phyloP scores from a whole-genome alignment of 73 alveolate species.

The Uronychia setigera region DNA sequence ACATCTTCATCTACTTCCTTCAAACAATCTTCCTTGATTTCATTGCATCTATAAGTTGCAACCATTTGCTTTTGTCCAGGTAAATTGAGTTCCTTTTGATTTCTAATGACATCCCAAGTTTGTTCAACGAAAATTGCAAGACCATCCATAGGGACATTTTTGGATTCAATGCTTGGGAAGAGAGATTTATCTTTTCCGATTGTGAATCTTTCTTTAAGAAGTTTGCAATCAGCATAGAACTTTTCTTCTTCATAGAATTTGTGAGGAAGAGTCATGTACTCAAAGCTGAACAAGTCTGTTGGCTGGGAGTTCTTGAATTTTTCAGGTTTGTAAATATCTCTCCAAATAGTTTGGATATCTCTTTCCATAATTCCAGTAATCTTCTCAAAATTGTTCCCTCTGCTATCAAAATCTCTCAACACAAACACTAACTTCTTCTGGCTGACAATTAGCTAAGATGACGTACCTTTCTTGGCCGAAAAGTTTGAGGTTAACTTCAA shows the following conservation, averaged over 20 bases:
- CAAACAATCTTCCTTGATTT: constrained; percentile 67
- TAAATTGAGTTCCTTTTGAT: constrained; percentile 77
- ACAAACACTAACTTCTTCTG: constrained; percentile 84
- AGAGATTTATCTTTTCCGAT: constrained; percentile 11
- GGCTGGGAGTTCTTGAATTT: constrained; percentile 51
- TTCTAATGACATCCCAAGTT: constrained; percentile 74
- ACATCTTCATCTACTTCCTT: constrained; percentile 51
- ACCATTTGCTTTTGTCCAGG: constrained; percentile 87
- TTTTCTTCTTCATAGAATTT: constrained; percentile 74
- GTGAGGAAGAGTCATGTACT: constrained; percentile 79
- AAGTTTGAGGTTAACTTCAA: constrained; percentile 87
- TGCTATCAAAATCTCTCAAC: constrained; percentile 83
- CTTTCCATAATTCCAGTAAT: constrained; percentile 56
- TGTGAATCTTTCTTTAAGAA: constrained; percentile 62
- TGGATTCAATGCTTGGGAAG: constrained; percentile 30
- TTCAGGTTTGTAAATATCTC: constrained; percentile 82
- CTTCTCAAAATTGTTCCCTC: constrained; percentile 60
- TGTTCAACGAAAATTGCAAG: constrained; percentile 62
- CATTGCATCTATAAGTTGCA: constrained; percentile 79
- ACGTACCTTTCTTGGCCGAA: constrained; percentile 62
- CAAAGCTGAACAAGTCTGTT: constrained; percentile 83
- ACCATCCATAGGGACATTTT: constrained; percentile 87
- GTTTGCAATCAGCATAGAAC: constrained; percentile 62
- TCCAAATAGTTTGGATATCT: constrained; percentile 78
- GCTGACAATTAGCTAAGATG: constrained; percentile 60